Evolutionary conservation across 495 filamentous ascomycete species (phyloP).

Genomic region (Margaritispora aquatica): DNA sequence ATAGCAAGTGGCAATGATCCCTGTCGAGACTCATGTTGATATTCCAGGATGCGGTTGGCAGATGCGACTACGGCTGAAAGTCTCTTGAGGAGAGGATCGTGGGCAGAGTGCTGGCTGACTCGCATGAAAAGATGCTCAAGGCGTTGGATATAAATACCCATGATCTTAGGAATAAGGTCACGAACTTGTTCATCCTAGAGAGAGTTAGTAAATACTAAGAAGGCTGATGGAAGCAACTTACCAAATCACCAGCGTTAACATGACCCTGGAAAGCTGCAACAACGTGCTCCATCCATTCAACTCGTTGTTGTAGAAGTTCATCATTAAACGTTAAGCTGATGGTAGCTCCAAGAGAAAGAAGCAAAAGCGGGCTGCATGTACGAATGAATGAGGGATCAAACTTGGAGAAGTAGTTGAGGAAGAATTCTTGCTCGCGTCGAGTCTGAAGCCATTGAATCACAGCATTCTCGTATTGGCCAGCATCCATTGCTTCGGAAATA

Average conservation of each 20-base stretch:
- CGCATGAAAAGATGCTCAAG: slow-evolving; percentile 65
- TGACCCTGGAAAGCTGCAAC: slow-evolving; percentile 40
- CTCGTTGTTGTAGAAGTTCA: slow-evolving; percentile 53
- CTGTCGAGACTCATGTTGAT: background rate
- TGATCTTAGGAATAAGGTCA: slow-evolving; percentile 65
- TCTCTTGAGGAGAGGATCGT: slow-evolving; percentile 56
- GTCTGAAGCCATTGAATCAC: slow-evolving; percentile 80
- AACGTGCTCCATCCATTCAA: slow-evolving; percentile 73
- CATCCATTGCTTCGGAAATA: slow-evolving; percentile 58
- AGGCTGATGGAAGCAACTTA: slow-evolving; percentile 28
- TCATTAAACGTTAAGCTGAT: slow-evolving; percentile 65
- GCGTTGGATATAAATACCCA: slow-evolving; percentile 64
- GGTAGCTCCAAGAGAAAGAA: slow-evolving; percentile 77
- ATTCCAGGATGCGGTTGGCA: slow-evolving; percentile 25
- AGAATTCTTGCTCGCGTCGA: slow-evolving; percentile 60
- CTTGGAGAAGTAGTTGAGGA: slow-evolving; percentile 71
- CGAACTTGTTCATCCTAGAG: slow-evolving; percentile 66
- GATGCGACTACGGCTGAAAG: slow-evolving; percentile 47
- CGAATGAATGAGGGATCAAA: slow-evolving; percentile 65
- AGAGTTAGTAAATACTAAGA: slow-evolving; percentile 11
- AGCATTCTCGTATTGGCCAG: slow-evolving; percentile 63
- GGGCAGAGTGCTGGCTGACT: slow-evolving; percentile 53
- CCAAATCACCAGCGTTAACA: slow-evolving; percentile 28
- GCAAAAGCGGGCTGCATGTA: slow-evolving; percentile 67
- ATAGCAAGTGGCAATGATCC: background rate